These are phyloP conservation scores for Tolypocladium nubicola DNA, from an alignment of 2,329 filamentous ascomycete species.

Conservation along the genomic window DNA sequence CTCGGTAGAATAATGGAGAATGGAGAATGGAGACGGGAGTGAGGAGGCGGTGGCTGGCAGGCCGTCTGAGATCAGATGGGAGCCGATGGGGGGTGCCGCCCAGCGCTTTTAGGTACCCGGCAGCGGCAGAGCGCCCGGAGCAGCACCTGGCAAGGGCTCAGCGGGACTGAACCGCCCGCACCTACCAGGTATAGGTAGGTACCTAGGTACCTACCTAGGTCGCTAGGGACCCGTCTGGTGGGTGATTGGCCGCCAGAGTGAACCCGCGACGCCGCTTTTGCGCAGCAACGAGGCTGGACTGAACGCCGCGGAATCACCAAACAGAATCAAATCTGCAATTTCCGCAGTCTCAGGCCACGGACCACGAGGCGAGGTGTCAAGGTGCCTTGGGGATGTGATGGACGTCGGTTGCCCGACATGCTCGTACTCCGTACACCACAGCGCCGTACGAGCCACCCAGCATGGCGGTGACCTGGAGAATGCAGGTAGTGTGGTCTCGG, in stretches of 20 bases:
- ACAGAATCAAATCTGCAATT: constrained; percentile 6
- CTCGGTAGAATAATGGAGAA: background rate
- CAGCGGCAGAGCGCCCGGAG: background rate
- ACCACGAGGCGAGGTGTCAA: background rate
- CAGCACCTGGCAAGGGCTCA: background rate
- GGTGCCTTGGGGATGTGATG: too few relatives aligned
- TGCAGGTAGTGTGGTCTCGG: background rate
- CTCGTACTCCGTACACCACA: too few relatives aligned
- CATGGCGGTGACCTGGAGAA: background rate
- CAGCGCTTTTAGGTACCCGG: background rate
- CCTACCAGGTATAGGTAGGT: too few relatives aligned
- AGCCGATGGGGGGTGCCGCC: background rate
- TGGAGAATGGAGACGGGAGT: background rate
- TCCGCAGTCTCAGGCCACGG: constrained; percentile 7
- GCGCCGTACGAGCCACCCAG: background rate
- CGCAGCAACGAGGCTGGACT: background rate
- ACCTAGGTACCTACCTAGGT: too few relatives aligned
- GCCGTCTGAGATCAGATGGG: background rate
- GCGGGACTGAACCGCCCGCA: background rate
- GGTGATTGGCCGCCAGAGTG: background rate
- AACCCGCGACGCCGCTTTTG: background rate
- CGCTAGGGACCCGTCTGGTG: background rate
- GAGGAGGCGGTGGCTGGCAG: background rate
- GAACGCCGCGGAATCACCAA: background rate
- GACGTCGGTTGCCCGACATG: background rate